These are phyloP conservation scores for Symmetrospora coprosmae DNA, from an alignment of 768 basidiomycete genomes.

Conservation along the genomic window DNA sequence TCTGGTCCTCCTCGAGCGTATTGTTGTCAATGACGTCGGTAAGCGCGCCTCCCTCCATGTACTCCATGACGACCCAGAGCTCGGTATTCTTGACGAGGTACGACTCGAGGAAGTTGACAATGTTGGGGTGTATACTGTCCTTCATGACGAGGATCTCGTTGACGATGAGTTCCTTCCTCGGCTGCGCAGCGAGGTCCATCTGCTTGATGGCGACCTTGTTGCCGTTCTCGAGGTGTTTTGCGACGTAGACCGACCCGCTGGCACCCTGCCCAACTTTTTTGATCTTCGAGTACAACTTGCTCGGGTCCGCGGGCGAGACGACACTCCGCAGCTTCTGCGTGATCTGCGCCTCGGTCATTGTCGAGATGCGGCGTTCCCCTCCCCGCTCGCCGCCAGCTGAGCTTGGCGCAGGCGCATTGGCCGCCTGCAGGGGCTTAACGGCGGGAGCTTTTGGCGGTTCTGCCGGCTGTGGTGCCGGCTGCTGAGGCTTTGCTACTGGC, in stretches of 20 bases:
- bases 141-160: constrained; percentile 99
- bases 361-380: constrained; percentile 72
- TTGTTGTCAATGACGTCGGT: constrained; percentile 98
- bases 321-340: constrained; percentile 92
- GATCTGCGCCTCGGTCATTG: constrained; percentile 93
- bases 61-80: constrained; percentile 99
- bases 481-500: constrained; percentile 11
- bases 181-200: constrained; percentile 77
- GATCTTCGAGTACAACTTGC: constrained; percentile 80
- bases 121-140: constrained; percentile 74
- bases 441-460: not conserved
- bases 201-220: constrained; percentile 87
- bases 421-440: constrained; percentile 26
- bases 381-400: constrained; percentile 40
- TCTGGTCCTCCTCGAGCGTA: constrained; percentile 73
- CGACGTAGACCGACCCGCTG: constrained; percentile 94
- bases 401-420: constrained; percentile 42
- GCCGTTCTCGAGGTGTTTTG: constrained; percentile 75
- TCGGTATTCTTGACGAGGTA: constrained; percentile 96
- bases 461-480: not conserved
- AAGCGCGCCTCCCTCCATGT: constrained; percentile 66
- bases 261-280: constrained; percentile 98
- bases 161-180: constrained; percentile 97
- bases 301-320: constrained; percentile 74
- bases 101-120: constrained; percentile 98